Evolutionary conservation across 1,139 yeast genomes (phyloP), one percentile per base, ranked within the genome.

Genomic region (Debaryomyces sp.): DNA sequence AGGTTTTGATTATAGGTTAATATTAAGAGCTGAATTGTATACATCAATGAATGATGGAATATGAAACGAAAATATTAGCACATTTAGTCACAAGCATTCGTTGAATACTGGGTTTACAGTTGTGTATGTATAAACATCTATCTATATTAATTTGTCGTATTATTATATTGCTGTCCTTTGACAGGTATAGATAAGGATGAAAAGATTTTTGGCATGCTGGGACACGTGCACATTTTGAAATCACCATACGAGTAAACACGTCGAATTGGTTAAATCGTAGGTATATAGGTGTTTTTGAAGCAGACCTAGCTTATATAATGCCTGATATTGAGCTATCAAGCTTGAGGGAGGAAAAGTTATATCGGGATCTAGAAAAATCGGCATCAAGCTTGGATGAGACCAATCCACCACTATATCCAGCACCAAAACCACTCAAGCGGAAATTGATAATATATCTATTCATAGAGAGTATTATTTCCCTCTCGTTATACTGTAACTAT

Each of bases 401-500:
- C 40, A 52, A 32, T 43, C 41, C 57, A 7, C 62, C 56, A 22
- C 52, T 59, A 27, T 62, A 63, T 46, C 67, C 68, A 3, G 49
- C 57, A 6, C 60, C 67, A 15, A 57, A 56, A 41, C 45, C 46
- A 23, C 48, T 60, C 18, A 49, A 53, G 9, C 48, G 60, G 23
- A 54, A 53, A 40, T 45, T 57, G 35, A 26, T 48, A 9, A 23
- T 45, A 4, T 55, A 55, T 41, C 51, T 72, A 26, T 12, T 68
- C 1, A 43, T 61, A 12, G 77, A 73, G 51, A 29, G 63, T 0
- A 30, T 54, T 4, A 44, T 62, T 6, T 63, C 74, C 4, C 26
- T 60, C 27, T 36, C 55, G 4, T 55, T 71, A 10, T 72, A 73
- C 57, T 60, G 54, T 49, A 57, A 70, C 43, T 73, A 73, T 54